These are phyloP conservation scores for Solanum sparsipilum DNA, from an alignment of 257 asterid genomes.

Conservation along the genomic window DNA sequence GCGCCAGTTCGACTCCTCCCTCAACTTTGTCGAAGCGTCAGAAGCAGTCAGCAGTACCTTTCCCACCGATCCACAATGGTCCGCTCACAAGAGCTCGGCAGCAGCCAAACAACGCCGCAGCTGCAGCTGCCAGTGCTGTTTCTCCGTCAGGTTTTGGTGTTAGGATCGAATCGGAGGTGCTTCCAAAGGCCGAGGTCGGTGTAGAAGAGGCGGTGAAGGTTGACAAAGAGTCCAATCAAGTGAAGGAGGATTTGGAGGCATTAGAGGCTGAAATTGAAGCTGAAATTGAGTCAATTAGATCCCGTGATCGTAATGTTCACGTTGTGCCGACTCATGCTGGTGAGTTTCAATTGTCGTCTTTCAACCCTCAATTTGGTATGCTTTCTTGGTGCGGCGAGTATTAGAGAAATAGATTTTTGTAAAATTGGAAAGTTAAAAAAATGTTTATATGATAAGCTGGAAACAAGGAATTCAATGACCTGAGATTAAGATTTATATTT, in stretches of 20 bases:
- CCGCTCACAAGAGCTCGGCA: conserved; percentile 89
- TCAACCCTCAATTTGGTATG: neutral
- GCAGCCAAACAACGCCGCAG: conserved; percentile 35
- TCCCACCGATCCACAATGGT: conserved; percentile 85
- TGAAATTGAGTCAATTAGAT: conserved; percentile 44
- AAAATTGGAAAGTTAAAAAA: neutral
- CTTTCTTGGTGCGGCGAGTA: neutral
- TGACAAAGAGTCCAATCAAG: conserved; percentile 40
- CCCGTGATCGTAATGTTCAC: conserved; percentile 57
- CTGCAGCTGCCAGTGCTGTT: neutral
- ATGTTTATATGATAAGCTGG: neutral
- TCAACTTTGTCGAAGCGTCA: conserved; percentile 64
- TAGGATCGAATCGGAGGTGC: conserved; percentile 31
- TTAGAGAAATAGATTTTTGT: neutral
- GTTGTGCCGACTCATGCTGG: conserved; percentile 96
- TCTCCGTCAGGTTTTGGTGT: conserved; percentile 5
- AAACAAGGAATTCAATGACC: neutral
- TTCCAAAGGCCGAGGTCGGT: conserved; percentile 12
- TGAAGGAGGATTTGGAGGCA: conserved; percentile 56
- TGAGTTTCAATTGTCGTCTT: conserved; percentile 15
- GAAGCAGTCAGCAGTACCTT: conserved; percentile 52
- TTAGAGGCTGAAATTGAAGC: conserved; percentile 78
- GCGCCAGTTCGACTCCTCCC: conserved; percentile 41
- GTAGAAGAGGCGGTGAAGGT: conserved; percentile 29
- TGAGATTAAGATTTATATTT: neutral